These are phyloP conservation scores for Microglena sp. DNA, from an alignment of 139 green algal species.

Conservation along the genomic window DNA sequence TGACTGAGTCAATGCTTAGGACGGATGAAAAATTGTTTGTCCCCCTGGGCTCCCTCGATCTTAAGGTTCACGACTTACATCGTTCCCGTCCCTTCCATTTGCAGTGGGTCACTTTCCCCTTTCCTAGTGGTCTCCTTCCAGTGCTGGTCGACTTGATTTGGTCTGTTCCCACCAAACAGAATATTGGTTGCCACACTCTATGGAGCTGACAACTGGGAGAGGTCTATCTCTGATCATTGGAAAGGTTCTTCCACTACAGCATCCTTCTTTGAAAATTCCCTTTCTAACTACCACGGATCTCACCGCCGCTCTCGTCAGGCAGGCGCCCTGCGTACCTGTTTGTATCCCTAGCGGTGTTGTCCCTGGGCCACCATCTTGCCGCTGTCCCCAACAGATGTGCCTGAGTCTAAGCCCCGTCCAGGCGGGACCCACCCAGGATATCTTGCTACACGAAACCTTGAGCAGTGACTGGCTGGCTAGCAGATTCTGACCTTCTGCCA, in stretches of 20 bases:
- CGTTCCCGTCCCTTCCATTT: too few species aligned
- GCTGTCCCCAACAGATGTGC: constrained; percentile 72
- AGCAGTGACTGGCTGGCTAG: constrained; percentile 63
- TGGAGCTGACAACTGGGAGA: constrained; percentile 53
- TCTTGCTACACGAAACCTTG: constrained; percentile 1
- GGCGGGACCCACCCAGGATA: constrained; percentile 14
- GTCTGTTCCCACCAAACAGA: too few species aligned
- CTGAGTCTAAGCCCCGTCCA: constrained; percentile 57
- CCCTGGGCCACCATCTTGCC: constrained; percentile 69
- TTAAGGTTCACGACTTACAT: too few species aligned
- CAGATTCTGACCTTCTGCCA: constrained; percentile 70
- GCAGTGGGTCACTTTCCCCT: constrained; percentile 57
- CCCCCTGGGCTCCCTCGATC: too few species aligned
- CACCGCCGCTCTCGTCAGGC: constrained; percentile 31
- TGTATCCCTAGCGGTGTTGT: constrained; percentile 52
- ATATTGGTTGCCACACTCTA: constrained; percentile 60
- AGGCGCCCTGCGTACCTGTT: constrained; percentile 4
- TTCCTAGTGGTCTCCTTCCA: constrained; percentile 75
- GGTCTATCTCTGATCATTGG: constrained; percentile 44
- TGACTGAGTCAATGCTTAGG: too few species aligned
- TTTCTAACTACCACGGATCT: constrained; percentile 40
- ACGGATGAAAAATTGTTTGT: too few species aligned
- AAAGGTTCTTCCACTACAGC: constrained; percentile 65
- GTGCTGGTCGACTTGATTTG: constrained; percentile 25
- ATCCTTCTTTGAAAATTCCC: constrained; percentile 58